Evolutionary conservation across 495 filamentous ascomycete species (phyloP).

Genomic region (Endocarpon pusillum): DNA sequence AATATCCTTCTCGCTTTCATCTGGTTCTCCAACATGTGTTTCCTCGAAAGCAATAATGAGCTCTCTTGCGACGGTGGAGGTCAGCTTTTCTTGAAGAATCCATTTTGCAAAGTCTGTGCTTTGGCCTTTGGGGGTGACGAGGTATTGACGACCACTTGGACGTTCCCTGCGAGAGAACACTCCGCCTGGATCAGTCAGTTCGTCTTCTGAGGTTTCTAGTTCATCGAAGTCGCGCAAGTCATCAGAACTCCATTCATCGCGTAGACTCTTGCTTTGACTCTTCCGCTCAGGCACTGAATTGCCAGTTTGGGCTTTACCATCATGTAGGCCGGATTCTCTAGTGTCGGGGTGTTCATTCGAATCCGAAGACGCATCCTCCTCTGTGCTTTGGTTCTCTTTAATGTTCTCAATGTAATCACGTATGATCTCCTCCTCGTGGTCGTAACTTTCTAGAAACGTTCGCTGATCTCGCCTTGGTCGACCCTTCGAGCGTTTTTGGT

Average conservation of each 20-base stretch:
- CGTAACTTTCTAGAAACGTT: neutral
- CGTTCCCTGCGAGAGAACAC: conserved; percentile 27
- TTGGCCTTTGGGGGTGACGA: conserved; percentile 28
- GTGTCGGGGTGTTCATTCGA: neutral
- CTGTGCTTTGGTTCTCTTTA: neutral
- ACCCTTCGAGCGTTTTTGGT: neutral
- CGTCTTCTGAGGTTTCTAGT: conserved; percentile 26
- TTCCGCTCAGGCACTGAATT: conserved; percentile 1
- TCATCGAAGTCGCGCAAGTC: conserved; percentile 26
- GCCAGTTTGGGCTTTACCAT: no score
- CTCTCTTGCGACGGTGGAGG: conserved; percentile 2
- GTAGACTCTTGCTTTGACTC: conserved; percentile 1
- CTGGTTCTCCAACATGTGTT: conserved; percentile 1
- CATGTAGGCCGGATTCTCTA: no score
- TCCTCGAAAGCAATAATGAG: conserved; percentile 26
- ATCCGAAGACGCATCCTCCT: neutral
- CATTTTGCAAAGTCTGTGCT: conserved; percentile 31
- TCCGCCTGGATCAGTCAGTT: conserved; percentile 11
- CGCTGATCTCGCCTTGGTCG: conserved; percentile 1
- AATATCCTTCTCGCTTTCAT: conserved; percentile 6
- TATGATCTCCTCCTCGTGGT: conserved; percentile 36
- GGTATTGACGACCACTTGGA: conserved; percentile 29
- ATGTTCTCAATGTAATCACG: conserved; percentile 3
- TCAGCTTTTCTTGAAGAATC: conserved; percentile 17
- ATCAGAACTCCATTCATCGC: conserved; percentile 8